A percentile compares a stretch with the other conserved stretches of the same genome.
phyloP scores from a whole-genome alignment of 2,329 filamentous ascomycete genomes.

The Proliferodiscus dingleyae region DNA sequence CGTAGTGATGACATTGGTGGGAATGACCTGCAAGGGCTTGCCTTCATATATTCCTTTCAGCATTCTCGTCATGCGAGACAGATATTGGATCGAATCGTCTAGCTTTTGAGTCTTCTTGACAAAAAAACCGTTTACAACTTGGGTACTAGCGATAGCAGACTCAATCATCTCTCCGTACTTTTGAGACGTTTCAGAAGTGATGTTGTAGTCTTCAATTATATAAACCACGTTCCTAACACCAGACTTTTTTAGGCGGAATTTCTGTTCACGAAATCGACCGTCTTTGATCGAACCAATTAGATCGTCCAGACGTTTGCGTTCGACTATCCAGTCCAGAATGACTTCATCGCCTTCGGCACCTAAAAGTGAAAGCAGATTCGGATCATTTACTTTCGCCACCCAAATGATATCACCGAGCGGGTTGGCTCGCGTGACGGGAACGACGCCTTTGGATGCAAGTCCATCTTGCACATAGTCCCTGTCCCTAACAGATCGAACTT shows the following conservation, averaged over 20 bases:
- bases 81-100: slow-evolving; percentile 73
- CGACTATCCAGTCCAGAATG: slow-evolving; percentile 74
- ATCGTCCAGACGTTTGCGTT: slow-evolving; percentile 77
- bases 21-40: slow-evolving; percentile 57
- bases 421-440: slow-evolving; percentile 61
- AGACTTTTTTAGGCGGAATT: slow-evolving; percentile 69
- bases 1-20: slow-evolving; percentile 56
- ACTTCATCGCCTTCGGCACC: slow-evolving; percentile 64
- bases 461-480: slow-evolving; percentile 73
- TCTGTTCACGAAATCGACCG: slow-evolving; percentile 78
- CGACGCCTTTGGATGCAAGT: slow-evolving; percentile 60
- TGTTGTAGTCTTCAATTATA: slow-evolving; percentile 67
- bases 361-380: slow-evolving; percentile 47
- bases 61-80: slow-evolving; percentile 65
- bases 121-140: slow-evolving; percentile 75
- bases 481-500: slow-evolving; percentile 67
- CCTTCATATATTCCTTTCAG: slow-evolving; percentile 61
- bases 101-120: slow-evolving; percentile 70
- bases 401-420: slow-evolving; percentile 74
- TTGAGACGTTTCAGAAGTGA: slow-evolving; percentile 48
- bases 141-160: slow-evolving; percentile 70
- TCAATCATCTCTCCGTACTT: slow-evolving; percentile 63
- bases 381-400: slow-evolving; percentile 68
- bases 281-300: slow-evolving; percentile 77
- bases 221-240: slow-evolving; percentile 76